Evolutionary conservation across 352 stramenopile genomes (phyloP).

Genomic region (Thalassiosira mediterranea): DNA sequence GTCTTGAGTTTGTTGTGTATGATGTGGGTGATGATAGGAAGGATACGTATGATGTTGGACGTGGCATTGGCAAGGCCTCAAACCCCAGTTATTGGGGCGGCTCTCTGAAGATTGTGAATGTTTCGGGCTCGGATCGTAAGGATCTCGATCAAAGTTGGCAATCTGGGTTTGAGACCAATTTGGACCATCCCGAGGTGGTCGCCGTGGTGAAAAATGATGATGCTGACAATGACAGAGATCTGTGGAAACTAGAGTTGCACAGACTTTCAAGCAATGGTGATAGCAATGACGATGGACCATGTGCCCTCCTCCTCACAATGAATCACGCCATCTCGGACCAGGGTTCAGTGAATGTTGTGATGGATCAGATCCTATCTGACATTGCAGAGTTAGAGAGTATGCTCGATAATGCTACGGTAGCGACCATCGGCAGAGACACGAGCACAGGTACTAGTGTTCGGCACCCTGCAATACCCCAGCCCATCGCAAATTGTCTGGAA

Average conservation of each 20-base stretch:
- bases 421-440: too few relatives aligned
- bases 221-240: slow-evolving; percentile 55
- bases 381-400: too few relatives aligned
- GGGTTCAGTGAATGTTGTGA: slow-evolving; percentile 67
- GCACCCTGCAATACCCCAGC: too few relatives aligned
- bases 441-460: too few relatives aligned
- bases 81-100: too few relatives aligned
- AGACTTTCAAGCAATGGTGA: slow-evolving; percentile 15
- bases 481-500: too few relatives aligned
- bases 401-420: too few relatives aligned
- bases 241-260: slow-evolving; percentile 80
- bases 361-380: slow-evolving; percentile 75
- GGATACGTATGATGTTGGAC: not conserved
- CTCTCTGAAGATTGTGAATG: slow-evolving; percentile 57
- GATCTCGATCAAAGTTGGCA: slow-evolving; percentile 67
- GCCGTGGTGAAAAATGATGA: too few relatives aligned
- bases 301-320: slow-evolving; percentile 73
- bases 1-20: slow-evolving; percentile 62
- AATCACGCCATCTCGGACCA: slow-evolving; percentile 85
- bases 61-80: too few relatives aligned
- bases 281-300: slow-evolving; percentile 25
- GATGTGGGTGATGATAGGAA: slow-evolving; percentile 47
- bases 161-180: slow-evolving; percentile 54
- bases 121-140: slow-evolving; percentile 22
- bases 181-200: too few relatives aligned